Evolutionary conservation across 2,329 filamentous ascomycete genomes (phyloP).

Genomic region (Calonectria leucothoes): DNA sequence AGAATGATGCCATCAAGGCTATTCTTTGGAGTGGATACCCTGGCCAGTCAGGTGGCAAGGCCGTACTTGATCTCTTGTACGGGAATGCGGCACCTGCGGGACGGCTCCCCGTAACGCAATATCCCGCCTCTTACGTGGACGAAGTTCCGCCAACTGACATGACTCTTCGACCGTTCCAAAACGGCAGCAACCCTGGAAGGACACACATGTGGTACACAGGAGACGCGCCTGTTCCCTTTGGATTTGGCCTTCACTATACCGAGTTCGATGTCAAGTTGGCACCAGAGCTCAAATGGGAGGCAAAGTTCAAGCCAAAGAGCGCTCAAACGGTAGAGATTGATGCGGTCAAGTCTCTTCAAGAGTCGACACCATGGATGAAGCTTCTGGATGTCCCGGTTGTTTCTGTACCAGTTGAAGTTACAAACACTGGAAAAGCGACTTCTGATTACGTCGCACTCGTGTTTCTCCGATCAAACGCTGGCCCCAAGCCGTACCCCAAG

Average conservation of each 20-base stretch:
- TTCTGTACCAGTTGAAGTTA: not conserved
- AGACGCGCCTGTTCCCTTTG: not conserved
- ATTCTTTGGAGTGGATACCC: not conserved
- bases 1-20: not conserved
- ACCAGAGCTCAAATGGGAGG: not conserved
- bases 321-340: not conserved
- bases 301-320: not conserved
- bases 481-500: not conserved
- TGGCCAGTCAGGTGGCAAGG: not conserved
- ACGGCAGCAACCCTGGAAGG: not conserved
- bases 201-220: not conserved
- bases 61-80: not conserved
- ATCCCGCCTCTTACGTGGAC: not conserved
- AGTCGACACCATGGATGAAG: not conserved
- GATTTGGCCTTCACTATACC: not conserved
- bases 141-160: not conserved
- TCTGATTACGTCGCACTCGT: not conserved
- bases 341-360: not conserved
- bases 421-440: not conserved
- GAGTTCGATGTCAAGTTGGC: not conserved
- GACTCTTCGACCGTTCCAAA: not conserved
- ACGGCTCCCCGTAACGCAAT: not conserved
- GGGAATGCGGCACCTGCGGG: not conserved
- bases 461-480: not conserved
- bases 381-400: not conserved